Evolutionary conservation across 1,284 basidiomycete genomes (phyloP), one percentile per base, ranked within the genome.

Genomic region (Schizopora paradoxa): DNA sequence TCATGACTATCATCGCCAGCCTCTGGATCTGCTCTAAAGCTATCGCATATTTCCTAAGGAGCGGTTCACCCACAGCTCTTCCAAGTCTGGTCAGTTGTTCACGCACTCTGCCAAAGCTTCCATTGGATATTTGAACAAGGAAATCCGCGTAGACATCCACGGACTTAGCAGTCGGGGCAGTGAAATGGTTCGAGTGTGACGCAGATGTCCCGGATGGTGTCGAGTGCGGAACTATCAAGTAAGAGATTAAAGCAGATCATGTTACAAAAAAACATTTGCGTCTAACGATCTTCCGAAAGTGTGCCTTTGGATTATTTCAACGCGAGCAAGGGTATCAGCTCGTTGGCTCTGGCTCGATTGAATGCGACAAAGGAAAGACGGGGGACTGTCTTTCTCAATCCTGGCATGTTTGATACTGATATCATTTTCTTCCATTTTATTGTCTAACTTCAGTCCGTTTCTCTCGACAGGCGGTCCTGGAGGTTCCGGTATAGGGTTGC

Each of bases 281-380:
- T 31, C 28, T 10, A 31, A 10, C 21, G 22, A 31, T 31, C 14
- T 14, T 31, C 10, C 14, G 10, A 10, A 45, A 62, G 58, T 22
- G 62, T 64, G 1, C 63, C 63, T 4, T 60, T 62, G 29, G 61
- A 64, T 41, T 64, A 65, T 44, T 56, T 60, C 28, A 54, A 64
- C 41, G n/a, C 46, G 2, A 39, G 40, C 14, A 57, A 51, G 19
- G 63, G 63, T 2, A 55, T 51, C 2, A 57, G 62, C 4, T 52
- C 54, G 5, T 54, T 65, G 23, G 63, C 63, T 2, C 41, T 65
- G 8, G 57, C 51, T 1, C 52, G 56, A 21, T 51, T 51, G 21
- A 58, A 54, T 34, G 58, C 58, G 2, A 57, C 54, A 2, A 49
- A 53, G 2, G 55, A 55, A 18, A 51, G 47, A 34, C 56, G 55